Evolutionary conservation across 176 grass and related monocot genomes (phyloP).

Genomic region (Canna indica): DNA sequence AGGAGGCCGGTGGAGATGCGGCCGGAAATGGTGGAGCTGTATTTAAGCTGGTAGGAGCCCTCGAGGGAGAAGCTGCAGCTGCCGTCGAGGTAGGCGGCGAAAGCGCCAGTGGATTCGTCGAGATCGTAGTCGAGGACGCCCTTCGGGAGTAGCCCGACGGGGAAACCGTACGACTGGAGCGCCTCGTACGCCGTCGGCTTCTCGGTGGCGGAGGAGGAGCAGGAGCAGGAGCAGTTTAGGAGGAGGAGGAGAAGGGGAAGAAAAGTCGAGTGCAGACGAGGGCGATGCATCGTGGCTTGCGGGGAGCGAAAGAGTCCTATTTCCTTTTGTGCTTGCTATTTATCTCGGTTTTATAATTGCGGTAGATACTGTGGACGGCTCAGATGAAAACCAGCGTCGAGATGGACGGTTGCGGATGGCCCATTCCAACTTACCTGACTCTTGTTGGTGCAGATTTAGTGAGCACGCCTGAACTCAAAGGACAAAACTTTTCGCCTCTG

Average conservation of each 20-base stretch:
- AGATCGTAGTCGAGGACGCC: constrained; percentile 62
- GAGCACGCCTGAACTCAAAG: too few relatives aligned
- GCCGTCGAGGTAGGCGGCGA: constrained; percentile 50
- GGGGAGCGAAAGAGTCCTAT: too few relatives aligned
- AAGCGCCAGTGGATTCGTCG: constrained; percentile 47
- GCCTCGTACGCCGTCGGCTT: constrained; percentile 66
- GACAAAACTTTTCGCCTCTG: too few relatives aligned
- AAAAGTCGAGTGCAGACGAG: neutral
- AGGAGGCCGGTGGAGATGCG: constrained; percentile 42
- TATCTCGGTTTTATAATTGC: too few relatives aligned
- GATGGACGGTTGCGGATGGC: too few relatives aligned
- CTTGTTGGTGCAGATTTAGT: too few relatives aligned
- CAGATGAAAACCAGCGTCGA: too few relatives aligned
- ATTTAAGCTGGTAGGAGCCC: constrained; percentile 78
- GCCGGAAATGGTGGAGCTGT: constrained; percentile 61
- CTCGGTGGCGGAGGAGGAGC: neutral
- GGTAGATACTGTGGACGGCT: too few relatives aligned
- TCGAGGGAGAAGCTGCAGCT: constrained; percentile 67
- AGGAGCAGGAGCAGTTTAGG: neutral
- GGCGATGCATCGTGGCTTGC: too few relatives aligned
- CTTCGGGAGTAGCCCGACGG: constrained; percentile 62
- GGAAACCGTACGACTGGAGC: constrained; percentile 58
- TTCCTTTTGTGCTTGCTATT: too few relatives aligned
- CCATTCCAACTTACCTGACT: too few relatives aligned
- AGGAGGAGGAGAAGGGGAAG: constrained; percentile 18